Evolutionary conservation across 306 rosid species (phyloP), one percentile per base, ranked within the genome.

Genomic region (Glycine soja): DNA sequence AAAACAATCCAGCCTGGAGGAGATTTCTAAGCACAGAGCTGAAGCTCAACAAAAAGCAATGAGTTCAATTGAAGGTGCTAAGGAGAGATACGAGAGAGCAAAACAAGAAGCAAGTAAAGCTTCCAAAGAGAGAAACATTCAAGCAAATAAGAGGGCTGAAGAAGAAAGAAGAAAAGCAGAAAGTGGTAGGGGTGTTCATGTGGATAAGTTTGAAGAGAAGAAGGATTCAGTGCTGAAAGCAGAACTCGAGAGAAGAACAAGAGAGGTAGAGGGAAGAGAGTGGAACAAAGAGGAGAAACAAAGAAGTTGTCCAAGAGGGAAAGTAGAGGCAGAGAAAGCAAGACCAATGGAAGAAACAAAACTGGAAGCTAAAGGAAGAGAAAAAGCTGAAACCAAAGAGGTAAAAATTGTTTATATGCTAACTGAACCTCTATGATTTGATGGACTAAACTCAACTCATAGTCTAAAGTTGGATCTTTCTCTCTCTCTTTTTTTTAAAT

Each of bases 31-130:
- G 38, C 38, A 34, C 38, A 34, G 38, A 3, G 38, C 38, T 34
- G 38, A 34, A 34, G 38, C 38, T 34, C 38, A 34, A 34, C 38
- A 34, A 4, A 34, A 34, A 34, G 38, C 88, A 4, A 61, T 45
- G 58, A 91, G 80, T 76, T 83, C 85, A 0, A 54, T 88, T 14
- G 73, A 75, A 72, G 89, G 79, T 0, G 92, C 94, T 1, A 85
- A 81, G 67, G 92, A 88, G 85, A 81, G 82, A 5, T 89, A 88
- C 8, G 85, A 85, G 75, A 59, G 56, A 63, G 90, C 78, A 10
- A 88, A 70, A 19, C 42, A 46, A 46, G 40, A 16, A 85, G 54
- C 81, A 89, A 74, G 80, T n/a, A 75, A 84, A n/a, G 74, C 83
- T 15, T 56, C 70, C 5, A 53, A 43, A 24, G 30, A 24, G 30